Evolutionary conservation across 2,329 filamentous ascomycete species (phyloP).

Genomic region (Beauveria brongniartii): DNA sequence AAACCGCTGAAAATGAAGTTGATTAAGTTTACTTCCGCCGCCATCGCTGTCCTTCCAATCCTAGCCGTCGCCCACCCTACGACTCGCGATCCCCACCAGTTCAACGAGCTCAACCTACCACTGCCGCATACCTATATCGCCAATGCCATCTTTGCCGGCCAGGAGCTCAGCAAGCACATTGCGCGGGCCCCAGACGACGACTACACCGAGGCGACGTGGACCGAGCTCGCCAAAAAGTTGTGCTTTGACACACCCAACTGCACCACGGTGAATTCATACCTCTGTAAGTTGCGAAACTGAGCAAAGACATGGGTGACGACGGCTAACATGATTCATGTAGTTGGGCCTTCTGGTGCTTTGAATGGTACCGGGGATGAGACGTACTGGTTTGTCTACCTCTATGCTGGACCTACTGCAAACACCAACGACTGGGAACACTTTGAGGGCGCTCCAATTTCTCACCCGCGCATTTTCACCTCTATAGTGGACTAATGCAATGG

Average conservation of each 20-base stretch:
- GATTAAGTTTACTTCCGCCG: background rate
- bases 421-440: background rate
- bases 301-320: background rate
- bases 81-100: background rate
- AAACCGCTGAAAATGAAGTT: background rate
- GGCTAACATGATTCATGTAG: background rate
- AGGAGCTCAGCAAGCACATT: background rate
- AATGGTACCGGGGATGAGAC: background rate
- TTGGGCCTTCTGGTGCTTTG: background rate
- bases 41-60: background rate
- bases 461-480: conserved; percentile 11
- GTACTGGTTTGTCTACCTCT: background rate
- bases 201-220: background rate
- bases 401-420: background rate
- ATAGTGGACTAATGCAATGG: conserved; percentile 16
- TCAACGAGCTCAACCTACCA: background rate
- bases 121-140: conserved; percentile 1
- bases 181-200: background rate
- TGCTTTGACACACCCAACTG: background rate
- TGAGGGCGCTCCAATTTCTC: background rate
- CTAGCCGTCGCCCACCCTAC: background rate
- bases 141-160: background rate
- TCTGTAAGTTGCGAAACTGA: background rate
- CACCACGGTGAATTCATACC: conserved; percentile 2
- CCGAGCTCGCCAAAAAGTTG: background rate